Evolutionary conservation across 1,139 yeast genomes (phyloP).

Genomic region (Saccharomycopsis hybrid): DNA sequence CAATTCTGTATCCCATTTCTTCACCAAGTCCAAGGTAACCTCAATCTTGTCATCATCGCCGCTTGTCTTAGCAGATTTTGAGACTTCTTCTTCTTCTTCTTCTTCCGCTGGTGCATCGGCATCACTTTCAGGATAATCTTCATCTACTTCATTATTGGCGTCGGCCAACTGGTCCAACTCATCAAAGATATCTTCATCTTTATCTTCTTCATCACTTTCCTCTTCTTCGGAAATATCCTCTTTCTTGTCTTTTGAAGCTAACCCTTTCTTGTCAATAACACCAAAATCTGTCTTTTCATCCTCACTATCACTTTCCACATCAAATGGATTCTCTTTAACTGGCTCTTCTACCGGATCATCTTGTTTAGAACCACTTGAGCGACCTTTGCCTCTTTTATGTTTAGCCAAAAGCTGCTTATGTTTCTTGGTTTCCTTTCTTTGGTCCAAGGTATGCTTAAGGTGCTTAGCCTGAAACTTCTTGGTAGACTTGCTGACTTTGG

Average conservation of each 20-base stretch:
- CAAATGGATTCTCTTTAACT: slow-evolving; percentile 27
- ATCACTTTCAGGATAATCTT: slow-evolving; percentile 29
- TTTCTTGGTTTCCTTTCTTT: slow-evolving; percentile 74
- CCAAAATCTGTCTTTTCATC: slow-evolving; percentile 19
- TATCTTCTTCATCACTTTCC: slow-evolving; percentile 25
- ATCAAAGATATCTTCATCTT: slow-evolving; percentile 18
- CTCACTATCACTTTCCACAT: slow-evolving; percentile 21
- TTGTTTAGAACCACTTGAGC: slow-evolving; percentile 21
- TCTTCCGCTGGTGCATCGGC: too few relatives aligned
- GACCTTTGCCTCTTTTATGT: slow-evolving; percentile 38
- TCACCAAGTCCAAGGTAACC: slow-evolving; percentile 57
- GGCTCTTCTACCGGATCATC: slow-evolving; percentile 18
- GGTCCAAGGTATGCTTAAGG: slow-evolving; percentile 78
- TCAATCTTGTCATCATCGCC: slow-evolving; percentile 67
- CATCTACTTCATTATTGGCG: slow-evolving; percentile 26
- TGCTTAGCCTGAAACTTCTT: slow-evolving; percentile 94
- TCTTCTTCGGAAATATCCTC: too few relatives aligned
- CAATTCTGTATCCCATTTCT: slow-evolving; percentile 60
- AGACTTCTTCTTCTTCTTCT: slow-evolving; percentile 15
- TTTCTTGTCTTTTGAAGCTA: slow-evolving; percentile 22
- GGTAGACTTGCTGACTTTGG: slow-evolving; percentile 65
- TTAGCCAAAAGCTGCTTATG: slow-evolving; percentile 50
- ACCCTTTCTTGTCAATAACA: slow-evolving; percentile 23
- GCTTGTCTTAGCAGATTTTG: slow-evolving; percentile 3
- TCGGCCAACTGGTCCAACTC: slow-evolving; percentile 21